phyloP scores from a whole-genome alignment of 1,284 basidiomycete species.

The Gastroboletus turbinatus region DNA sequence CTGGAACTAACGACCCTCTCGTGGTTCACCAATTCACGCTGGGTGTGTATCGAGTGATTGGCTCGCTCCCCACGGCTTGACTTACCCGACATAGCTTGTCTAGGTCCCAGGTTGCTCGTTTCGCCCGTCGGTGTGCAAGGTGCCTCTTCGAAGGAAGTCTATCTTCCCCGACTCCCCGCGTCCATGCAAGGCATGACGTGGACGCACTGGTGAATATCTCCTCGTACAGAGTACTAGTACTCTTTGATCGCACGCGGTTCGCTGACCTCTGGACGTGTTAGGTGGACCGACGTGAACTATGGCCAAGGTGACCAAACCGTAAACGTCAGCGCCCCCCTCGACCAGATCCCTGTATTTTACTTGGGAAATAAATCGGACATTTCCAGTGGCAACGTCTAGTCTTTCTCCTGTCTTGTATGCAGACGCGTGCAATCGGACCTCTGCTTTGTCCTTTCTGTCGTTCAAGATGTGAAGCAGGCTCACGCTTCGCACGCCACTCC shows the following conservation, averaged over 20 bases:
- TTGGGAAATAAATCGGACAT: conserved; percentile 37
- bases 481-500: not conserved
- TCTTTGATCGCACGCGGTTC: not conserved
- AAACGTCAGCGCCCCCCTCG: conserved; percentile 32
- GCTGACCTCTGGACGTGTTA: conserved; percentile 10
- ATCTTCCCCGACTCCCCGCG: conserved; percentile 35
- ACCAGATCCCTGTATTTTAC: conserved; percentile 43
- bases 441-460: not conserved
- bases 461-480: too few species aligned
- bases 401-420: not conserved
- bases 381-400: conserved; percentile 28
- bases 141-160: conserved; percentile 34
- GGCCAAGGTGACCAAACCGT: conserved; percentile 25
- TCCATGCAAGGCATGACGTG: conserved; percentile 24
- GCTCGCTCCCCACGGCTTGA: not conserved
- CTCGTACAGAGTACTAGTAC: not conserved
- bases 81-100: not conserved
- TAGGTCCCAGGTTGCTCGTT: conserved; percentile 39
- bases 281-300: conserved; percentile 40
- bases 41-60: conserved; percentile 14
- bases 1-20: conserved; percentile 35
- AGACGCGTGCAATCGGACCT: not conserved
- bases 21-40: conserved; percentile 42
- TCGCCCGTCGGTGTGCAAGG: conserved; percentile 38
- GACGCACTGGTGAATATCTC: conserved; percentile 38